Conservation (phyloP, 2,329 filamentous ascomycete species). For the Phyllosticta capitalensis region DNA sequence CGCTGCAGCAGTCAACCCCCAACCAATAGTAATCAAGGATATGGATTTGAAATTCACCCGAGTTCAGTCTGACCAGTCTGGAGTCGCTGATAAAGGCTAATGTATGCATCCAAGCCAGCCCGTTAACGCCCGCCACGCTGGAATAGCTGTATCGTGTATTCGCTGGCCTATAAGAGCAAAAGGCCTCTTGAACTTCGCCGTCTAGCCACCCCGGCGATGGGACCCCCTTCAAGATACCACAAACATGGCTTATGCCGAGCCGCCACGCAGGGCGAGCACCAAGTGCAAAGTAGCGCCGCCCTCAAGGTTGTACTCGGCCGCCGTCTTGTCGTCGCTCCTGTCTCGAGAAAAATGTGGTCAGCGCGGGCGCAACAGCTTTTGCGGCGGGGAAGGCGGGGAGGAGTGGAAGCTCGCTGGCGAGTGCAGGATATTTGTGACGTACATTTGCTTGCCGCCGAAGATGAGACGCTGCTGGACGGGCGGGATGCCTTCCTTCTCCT, state of each 20-base stretch:
- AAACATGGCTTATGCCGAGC: slow-evolving; percentile 25
- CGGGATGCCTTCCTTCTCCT: slow-evolving; percentile 98
- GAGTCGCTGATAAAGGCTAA: not conserved
- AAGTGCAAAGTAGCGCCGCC: slow-evolving; percentile 90
- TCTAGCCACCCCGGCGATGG: not conserved
- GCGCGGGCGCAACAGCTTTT: not conserved
- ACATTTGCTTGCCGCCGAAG: slow-evolving; percentile 98
- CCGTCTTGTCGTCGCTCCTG: slow-evolving; percentile 93
- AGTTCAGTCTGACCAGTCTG: not conserved
- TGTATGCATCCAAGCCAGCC: not conserved
- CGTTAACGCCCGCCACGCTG: not conserved
- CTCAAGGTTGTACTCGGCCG: slow-evolving; percentile 79
- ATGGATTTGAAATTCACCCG: not conserved
- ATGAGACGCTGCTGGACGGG: slow-evolving; percentile 95
- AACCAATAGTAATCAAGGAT: not conserved
- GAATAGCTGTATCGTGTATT: not conserved
- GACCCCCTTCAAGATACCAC: no score
- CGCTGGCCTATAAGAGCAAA: not conserved
- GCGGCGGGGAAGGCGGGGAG: not conserved
- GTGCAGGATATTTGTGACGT: slow-evolving; percentile 14
- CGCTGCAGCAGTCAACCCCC: not conserved
- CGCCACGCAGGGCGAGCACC: slow-evolving; percentile 86
- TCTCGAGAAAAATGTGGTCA: slow-evolving; percentile 11
- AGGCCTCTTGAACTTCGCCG: not conserved
- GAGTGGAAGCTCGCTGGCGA: not conserved